These are phyloP conservation scores for Dillenia turbinata DNA, from an alignment of 164 flowering plant species.

Conservation along the genomic window DNA sequence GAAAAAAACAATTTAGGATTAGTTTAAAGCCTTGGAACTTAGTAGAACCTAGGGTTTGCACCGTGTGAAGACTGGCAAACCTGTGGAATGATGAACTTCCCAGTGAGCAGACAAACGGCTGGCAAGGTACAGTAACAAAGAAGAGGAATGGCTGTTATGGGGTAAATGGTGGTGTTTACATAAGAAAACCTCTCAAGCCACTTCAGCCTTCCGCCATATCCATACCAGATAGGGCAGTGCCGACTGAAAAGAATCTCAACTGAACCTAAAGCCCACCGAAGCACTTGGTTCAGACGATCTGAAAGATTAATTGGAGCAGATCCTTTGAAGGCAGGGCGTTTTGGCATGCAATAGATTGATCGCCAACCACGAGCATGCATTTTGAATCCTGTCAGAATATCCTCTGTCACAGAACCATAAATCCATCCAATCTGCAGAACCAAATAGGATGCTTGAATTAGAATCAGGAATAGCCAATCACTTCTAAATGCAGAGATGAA, in stretches of 20 bases:
- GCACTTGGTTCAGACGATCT: conserved; percentile 80
- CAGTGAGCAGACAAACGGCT: conserved; percentile 67
- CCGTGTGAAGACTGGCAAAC: conserved; percentile 19
- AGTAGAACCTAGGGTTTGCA: too few relatives aligned
- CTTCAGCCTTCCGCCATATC: conserved; percentile 58
- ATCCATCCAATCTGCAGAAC: conserved; percentile 76
- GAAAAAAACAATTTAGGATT: too few relatives aligned
- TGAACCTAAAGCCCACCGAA: conserved; percentile 87
- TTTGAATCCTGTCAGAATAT: conserved; percentile 80
- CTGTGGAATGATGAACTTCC: conserved; percentile 84
- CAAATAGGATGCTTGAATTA: not conserved
- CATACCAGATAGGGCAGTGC: conserved; percentile 92
- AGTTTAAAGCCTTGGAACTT: too few relatives aligned
- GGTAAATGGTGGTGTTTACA: conserved; percentile 72
- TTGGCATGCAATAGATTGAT: conserved; percentile 83
- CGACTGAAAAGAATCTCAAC: conserved; percentile 79
- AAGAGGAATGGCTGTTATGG: conserved; percentile 72
- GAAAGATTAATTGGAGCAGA: conserved; percentile 69
- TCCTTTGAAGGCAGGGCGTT: conserved; percentile 71
- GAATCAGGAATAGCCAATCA: too few relatives aligned
- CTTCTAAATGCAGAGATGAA: too few relatives aligned
- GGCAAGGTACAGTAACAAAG: conserved; percentile 61
- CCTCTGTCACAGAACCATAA: conserved; percentile 72
- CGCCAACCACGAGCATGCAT: conserved; percentile 96
- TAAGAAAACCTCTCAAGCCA: conserved; percentile 77